Evolutionary conservation across 2,329 filamentous ascomycete species (phyloP), one percentile per base, ranked within the genome.

Genomic region (Daldinia sp.): DNA sequence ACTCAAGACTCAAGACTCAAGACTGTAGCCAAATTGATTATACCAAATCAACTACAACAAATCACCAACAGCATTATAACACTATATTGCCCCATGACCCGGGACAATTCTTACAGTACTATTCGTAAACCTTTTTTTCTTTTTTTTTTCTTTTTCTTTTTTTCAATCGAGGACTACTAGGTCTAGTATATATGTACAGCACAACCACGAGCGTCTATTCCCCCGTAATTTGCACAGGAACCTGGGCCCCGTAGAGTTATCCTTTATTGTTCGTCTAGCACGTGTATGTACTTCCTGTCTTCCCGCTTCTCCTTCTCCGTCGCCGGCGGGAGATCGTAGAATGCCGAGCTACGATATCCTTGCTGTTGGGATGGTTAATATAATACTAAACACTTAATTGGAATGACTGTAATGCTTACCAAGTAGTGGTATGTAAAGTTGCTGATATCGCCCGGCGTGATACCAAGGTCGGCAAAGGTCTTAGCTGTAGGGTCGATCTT

Each of bases 281-380:
- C 94, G 78, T 99, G 95, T 77, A 98, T 82, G 78, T 96, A 99
- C 84, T 97, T 95, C 86, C 90, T 95, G 80, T 98, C 94, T 79
- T 98, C 94, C 73, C 87, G 85, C 85, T 89, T 95, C 85, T 99
- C 95, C 79, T 90, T 91, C 82, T 97, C 94, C 30, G 94, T 97
- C 74, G 94, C 90, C 49, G 95, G 94, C 51, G 95, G 95, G 70
- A 98, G 85, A 76, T 99, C 94, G 79, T 96, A 97, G 86, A 90
- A 95, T 73, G 89, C 87, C 60, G 90, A 87, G 80, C 91, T 94
- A 76, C 95, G 90, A 84, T 92, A 97, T 77, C 89, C 90, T 91
- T 96, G 91, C 92, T 94, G 71, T 69, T 70, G 41, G 27, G 58
- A 2, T 58, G 15, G 69, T 76, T 63, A 75, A 70, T 63, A 49